Evolutionary conservation across 331 rosid species (phyloP), one percentile per base, ranked within the genome.

Genomic region (Malus hybrid): DNA sequence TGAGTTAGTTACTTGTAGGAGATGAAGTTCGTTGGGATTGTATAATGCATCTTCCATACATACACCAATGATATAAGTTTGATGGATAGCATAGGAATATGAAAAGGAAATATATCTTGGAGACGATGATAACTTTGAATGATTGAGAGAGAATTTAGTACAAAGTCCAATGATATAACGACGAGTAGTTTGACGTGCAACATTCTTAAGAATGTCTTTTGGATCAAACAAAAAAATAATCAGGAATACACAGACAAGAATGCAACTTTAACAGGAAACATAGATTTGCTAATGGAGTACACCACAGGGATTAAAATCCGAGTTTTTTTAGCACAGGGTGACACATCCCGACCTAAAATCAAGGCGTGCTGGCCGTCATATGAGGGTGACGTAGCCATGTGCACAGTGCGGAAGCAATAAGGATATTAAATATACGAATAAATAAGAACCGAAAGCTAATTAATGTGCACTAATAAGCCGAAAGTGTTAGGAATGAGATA

Each of bases 261-360:
- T 66, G 74, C n/a, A 46, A 80, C 74, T 75, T 75, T 70, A 69
- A 56, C 62, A 5, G 44, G n/a, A 53, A 75, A 6, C 61, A 75
- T 15, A n/a, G 56, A 16, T 50, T 15, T 50, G 56, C 56, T n/a
- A n/a, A n/a, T n/a, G n/a, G n/a, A n/a, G n/a, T n/a, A n/a, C n/a
- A n/a, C n/a, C n/a, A n/a, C n/a, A n/a, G n/a, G n/a, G n/a, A n/a
- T n/a, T n/a, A n/a, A n/a, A n/a, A n/a, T n/a, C n/a, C n/a, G n/a
- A n/a, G n/a, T n/a, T n/a, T n/a, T n/a, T n/a, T n/a, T n/a, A n/a
- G n/a, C n/a, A n/a, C n/a, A n/a, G n/a, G n/a, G n/a, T n/a, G n/a
- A n/a, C n/a, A n/a, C n/a, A n/a, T n/a, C n/a, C n/a, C n/a, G n/a
- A n/a, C n/a, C n/a, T n/a, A n/a, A n/a, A n/a, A n/a, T n/a, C n/a